Percentiles rank a stretch among this genome's conserved stretches.
Evolutionary conservation across 148 eudicot genomes (phyloP).

Genomic region (Camellia sinensis): DNA sequence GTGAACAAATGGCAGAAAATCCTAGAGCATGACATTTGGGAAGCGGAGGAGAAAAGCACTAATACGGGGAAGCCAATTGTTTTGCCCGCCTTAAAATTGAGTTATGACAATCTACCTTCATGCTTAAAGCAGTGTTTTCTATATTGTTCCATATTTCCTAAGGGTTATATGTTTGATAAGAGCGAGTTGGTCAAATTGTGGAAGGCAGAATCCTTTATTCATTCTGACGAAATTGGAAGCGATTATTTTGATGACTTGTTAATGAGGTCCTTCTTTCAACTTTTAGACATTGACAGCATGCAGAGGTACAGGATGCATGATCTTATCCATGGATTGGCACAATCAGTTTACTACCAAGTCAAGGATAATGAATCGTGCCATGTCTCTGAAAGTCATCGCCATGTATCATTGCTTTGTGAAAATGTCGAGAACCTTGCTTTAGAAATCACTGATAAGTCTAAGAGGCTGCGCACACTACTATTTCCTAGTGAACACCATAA

Average conservation of each 20-base stretch:
- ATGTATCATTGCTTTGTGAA: slow-evolving; percentile 21
- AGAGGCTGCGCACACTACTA: slow-evolving; percentile 25
- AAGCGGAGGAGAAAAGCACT: slow-evolving; percentile 11
- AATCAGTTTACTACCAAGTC: slow-evolving; percentile 21
- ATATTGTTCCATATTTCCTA: slow-evolving; percentile 31
- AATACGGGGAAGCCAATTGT: slow-evolving; percentile 7
- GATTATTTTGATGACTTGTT: slow-evolving; percentile 23
- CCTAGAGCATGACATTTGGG: slow-evolving; percentile 23
- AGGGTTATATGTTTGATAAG: slow-evolving; percentile 30
- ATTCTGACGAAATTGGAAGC: slow-evolving; percentile 18
- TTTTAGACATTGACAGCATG: slow-evolving; percentile 17
- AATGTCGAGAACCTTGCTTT: slow-evolving; percentile 18
- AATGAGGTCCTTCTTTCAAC: slow-evolving; percentile 30
- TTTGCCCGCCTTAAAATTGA: slow-evolving; percentile 27
- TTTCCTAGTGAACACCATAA: slow-evolving; percentile 9
- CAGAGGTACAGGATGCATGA: slow-evolving; percentile 33
- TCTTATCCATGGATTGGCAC: slow-evolving; percentile 33
- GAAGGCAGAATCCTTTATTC: slow-evolving; percentile 24
- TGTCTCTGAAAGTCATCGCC: not conserved
- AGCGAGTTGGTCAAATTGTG: slow-evolving; percentile 26
- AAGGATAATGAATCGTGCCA: slow-evolving; percentile 9
- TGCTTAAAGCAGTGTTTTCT: slow-evolving; percentile 29
- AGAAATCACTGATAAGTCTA: slow-evolving; percentile 15
- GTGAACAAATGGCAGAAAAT: slow-evolving; percentile 26
- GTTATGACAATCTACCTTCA: slow-evolving; percentile 26